Evolutionary conservation across 2,329 filamentous ascomycete species (phyloP).

Genomic region (Ophiostoma montium): DNA sequence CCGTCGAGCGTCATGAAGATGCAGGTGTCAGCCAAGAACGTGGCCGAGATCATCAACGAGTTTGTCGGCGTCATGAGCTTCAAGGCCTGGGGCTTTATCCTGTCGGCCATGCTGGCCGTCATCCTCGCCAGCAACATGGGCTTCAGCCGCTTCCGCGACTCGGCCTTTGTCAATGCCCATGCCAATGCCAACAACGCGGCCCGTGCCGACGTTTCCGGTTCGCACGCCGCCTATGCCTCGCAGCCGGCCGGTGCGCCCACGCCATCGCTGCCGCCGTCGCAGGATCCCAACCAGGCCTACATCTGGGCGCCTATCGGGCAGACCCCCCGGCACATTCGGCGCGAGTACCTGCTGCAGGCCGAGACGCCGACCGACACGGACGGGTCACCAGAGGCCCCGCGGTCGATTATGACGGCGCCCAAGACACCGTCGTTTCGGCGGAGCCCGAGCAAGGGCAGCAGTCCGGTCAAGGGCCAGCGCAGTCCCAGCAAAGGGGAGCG

Average conservation of each 20-base stretch:
- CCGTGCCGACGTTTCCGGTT: slow-evolving; percentile 7
- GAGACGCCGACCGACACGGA: slow-evolving; percentile 39
- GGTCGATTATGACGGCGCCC: slow-evolving; percentile 27
- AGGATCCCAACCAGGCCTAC: slow-evolving; percentile 27
- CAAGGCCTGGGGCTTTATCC: slow-evolving; percentile 50
- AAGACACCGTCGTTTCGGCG: slow-evolving; percentile 32
- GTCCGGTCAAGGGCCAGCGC: slow-evolving; percentile 29
- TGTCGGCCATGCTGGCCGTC: slow-evolving; percentile 32
- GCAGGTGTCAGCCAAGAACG: slow-evolving; percentile 70
- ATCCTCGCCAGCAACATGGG: slow-evolving; percentile 37
- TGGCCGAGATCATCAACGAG: slow-evolving; percentile 85
- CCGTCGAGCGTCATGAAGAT: slow-evolving; percentile 64
- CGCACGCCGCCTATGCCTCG: slow-evolving; percentile 16
- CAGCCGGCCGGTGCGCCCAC: slow-evolving; percentile 13
- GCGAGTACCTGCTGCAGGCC: slow-evolving; percentile 26
- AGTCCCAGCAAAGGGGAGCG: slow-evolving; percentile 37
- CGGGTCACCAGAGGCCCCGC: slow-evolving; percentile 28
- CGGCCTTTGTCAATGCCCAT: slow-evolving; percentile 15
- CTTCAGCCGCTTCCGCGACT: slow-evolving; percentile 24
- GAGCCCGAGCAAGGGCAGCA: slow-evolving; percentile 37
- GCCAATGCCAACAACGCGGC: too few relatives aligned
- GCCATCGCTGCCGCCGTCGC: slow-evolving; percentile 16
- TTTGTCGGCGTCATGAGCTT: slow-evolving; percentile 84
- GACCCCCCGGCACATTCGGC: slow-evolving; percentile 32
- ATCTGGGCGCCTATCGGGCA: slow-evolving; percentile 35